A percentile compares a stretch with the other conserved stretches of the same genome.
Conservation (phyloP, 257 asterid species). For the Nicotiana tomentosiformis region DNA sequence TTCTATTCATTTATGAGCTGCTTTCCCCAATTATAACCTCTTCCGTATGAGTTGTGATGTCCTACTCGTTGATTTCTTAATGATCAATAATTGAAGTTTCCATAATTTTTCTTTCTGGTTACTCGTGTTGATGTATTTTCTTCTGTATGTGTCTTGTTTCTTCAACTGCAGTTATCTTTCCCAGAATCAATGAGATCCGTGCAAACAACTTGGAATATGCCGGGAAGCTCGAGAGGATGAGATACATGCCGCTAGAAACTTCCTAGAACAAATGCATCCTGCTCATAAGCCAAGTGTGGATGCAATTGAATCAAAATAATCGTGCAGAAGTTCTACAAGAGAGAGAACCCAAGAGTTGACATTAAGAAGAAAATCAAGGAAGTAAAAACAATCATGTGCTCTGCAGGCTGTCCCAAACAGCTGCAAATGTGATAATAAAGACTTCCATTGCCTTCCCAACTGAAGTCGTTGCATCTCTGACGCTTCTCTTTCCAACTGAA, state of each 20-base stretch:
- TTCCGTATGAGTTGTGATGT: too few relatives aligned
- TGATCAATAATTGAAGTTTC: not conserved
- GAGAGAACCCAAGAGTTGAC: slow-evolving; percentile 81
- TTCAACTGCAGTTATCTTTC: slow-evolving; percentile 52
- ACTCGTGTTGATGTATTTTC: not conserved
- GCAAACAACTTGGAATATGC: slow-evolving; percentile 79
- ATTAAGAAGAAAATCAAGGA: slow-evolving; percentile 79
- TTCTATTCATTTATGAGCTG: not conserved
- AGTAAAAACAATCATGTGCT: slow-evolving; percentile 50
- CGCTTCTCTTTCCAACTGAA: slow-evolving; percentile 87
- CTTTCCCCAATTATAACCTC: too few relatives aligned
- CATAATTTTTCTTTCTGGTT: not conserved
- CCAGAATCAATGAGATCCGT: slow-evolving; percentile 79
- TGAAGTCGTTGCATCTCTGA: slow-evolving; percentile 61
- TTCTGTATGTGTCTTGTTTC: slow-evolving; percentile 9
- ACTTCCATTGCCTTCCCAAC: slow-evolving; percentile 52
- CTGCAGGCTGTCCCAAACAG: slow-evolving; percentile 63
- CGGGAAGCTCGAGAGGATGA: slow-evolving; percentile 40
- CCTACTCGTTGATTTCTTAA: not conserved
- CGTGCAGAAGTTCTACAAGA: slow-evolving; percentile 83
- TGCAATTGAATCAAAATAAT: slow-evolving; percentile 80
- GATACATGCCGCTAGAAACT: too few relatives aligned
- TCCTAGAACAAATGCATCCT: too few relatives aligned
- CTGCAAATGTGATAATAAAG: slow-evolving; percentile 44
- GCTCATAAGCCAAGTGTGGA: slow-evolving; percentile 78